Evolutionary conservation across 306 rosid species (phyloP), one percentile per base, ranked within the genome.

Genomic region (Elaeagnus macrophylla): DNA sequence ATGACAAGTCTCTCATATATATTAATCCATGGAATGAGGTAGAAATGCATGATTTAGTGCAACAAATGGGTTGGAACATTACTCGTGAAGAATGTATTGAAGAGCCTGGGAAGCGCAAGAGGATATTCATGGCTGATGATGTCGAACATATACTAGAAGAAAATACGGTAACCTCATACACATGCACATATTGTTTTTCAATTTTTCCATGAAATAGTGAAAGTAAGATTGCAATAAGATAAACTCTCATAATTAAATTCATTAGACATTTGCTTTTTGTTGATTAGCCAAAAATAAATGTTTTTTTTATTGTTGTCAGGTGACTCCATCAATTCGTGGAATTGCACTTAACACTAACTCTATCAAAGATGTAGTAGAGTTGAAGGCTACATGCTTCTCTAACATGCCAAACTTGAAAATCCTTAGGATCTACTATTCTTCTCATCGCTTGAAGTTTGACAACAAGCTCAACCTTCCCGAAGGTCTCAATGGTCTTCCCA

Each of bases 1-100:
- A 43, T 60, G 70, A 76, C 39, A 73, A 63, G 48, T 73, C 75
- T 45, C 67, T 80, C 42, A 48, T 76, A 37, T 51, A 59, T 32
- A 5, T 48, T 3, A 7, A 7, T 8, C 17, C 17, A 0, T 8
- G 7, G 3, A 7, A 2, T 15, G 6, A 10, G 11, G 11, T 50
- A 6, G 4, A 17, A 12, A 77, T 59, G 60, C 62, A 69, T 61
- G n/a, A 44, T 44, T 44, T 72, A 58, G 38, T 77, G n/a, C n/a
- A n/a, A n/a, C n/a, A n/a, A n/a, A n/a, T n/a, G n/a, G n/a, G n/a
- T n/a, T n/a, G n/a, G n/a, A n/a, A n/a, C n/a, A n/a, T n/a, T n/a
- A n/a, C n/a, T n/a, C n/a, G n/a, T n/a, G n/a, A n/a, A n/a, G n/a
- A n/a, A n/a, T n/a, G n/a, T n/a, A n/a, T n/a, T n/a, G n/a, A n/a